Base-by-base conservation (phyloP, 495 filamentous ascomycete genomes). In the Penicillium canescens region DNA sequence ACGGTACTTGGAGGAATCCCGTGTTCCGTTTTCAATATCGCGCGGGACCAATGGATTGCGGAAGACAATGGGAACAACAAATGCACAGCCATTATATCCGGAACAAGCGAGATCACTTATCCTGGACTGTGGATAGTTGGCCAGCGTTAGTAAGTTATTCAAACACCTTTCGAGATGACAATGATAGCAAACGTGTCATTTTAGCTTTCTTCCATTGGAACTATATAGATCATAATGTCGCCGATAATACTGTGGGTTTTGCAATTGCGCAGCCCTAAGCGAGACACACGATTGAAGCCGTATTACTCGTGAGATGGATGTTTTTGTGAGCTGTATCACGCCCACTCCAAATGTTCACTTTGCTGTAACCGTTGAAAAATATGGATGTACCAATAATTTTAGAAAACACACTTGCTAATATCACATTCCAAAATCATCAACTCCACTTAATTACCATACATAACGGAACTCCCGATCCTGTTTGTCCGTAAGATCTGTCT, bases 401-500 rank as follows among this genome's bases (percentile, higher is more conserved):
- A 1, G 24, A 26, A 3, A 4, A 26, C 24, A 26, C 7, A 26
- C 7, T 26, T 26, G 7, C 24, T 5, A 40, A 40, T 3, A 14
- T 40, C 18, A 12, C 38, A 40, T 40, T 26, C 24, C 7, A 5
- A 7, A 26, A 26, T 7, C 7, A 12, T 12, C n/a, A 40, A 2
- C n/a, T 42, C 18, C 10, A 4, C n/a, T 7, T 39, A 6, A 11
- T 14, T 49, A 62, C 24, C 50, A 51, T 8, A 52, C 46, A 49
- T 67, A 67, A 34, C 61, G 44, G 39, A 64, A 67, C 3, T 42
- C 12, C 2, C 31, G 43, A 20, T 67, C 63, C 26, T 61, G 37
- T 12, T 61, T 64, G 28, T 67, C 61, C 2, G 63, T 67, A 11
- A 64, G 20, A 49, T 67, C 63, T 11, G 34, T 55, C 7, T 40